Conservation (phyloP, 2,329 filamentous ascomycete genomes). For the Fusarium oligoseptatum region DNA sequence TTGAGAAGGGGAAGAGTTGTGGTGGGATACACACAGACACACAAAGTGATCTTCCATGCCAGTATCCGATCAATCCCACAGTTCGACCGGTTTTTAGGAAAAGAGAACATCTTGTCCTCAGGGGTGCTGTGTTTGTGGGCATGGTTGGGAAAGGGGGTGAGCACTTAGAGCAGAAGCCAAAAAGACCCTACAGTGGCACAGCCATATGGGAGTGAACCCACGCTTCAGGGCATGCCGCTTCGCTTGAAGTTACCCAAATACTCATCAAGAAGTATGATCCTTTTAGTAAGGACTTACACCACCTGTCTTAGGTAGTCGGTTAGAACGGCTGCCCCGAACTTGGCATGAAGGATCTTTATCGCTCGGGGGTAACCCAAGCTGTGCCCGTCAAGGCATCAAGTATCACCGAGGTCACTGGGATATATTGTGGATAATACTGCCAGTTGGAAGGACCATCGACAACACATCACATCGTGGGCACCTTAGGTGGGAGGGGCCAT, state of each 20-base stretch:
- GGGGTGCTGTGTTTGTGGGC: not conserved
- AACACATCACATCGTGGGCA: not conserved
- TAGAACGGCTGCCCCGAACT: not conserved
- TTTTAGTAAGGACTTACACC: not conserved
- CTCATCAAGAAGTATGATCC: not conserved
- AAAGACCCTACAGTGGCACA: not conserved
- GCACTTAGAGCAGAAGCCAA: not conserved
- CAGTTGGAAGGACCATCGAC: not conserved
- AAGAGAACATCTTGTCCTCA: not conserved
- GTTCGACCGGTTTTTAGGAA: not conserved
- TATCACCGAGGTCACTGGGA: not conserved
- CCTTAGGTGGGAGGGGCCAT: not conserved
- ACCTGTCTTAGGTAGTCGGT: not conserved
- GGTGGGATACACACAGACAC: not conserved
- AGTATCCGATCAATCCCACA: not conserved
- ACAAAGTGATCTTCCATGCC: not conserved
- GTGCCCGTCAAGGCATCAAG: not conserved
- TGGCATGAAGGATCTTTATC: not conserved
- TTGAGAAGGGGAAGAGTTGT: not conserved
- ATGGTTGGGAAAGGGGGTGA: not conserved
- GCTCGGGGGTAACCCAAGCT: not conserved
- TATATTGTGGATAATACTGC: not conserved
- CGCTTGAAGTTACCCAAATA: not conserved
- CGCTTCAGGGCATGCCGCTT: not conserved
- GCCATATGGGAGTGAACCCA: not conserved